Conservation (phyloP, 129 eudicot genomes). For the Centaurea solstitialis region DNA sequence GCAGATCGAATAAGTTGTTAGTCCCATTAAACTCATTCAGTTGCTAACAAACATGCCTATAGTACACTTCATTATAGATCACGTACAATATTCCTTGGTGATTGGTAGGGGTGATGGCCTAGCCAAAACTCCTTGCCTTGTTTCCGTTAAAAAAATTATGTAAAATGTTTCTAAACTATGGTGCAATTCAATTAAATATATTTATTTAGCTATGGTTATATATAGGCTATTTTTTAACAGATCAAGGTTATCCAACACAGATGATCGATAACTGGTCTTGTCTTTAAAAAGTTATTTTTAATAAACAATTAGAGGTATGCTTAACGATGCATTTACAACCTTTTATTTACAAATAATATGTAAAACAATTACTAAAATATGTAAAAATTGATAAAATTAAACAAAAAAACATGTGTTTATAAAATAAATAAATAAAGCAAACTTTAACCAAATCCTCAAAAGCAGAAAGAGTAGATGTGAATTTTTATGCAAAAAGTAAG, state of each 20-base stretch:
- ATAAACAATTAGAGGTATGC: neutral
- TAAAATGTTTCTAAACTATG: neutral
- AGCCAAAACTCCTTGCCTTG: too few species aligned
- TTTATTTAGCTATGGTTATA: too few species aligned
- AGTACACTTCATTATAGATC: neutral
- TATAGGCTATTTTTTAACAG: neutral
- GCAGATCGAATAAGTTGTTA: too few species aligned
- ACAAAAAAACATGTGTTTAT: neutral
- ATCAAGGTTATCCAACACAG: neutral
- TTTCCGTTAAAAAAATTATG: too few species aligned
- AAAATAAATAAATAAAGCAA: neutral
- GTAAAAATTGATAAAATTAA: too few species aligned
- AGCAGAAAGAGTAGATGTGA: constrained; percentile 24
- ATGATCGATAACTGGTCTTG: too few species aligned
- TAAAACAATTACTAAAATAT: too few species aligned
- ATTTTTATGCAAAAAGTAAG: constrained; percentile 24
- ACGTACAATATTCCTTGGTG: neutral
- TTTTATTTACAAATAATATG: too few species aligned
- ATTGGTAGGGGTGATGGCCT: too few species aligned
- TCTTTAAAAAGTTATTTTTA: neutral
- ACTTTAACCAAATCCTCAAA: constrained; percentile 29
- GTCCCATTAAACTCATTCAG: too few species aligned
- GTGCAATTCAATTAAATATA: neutral
- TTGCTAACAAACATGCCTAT: neutral
- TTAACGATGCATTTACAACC: neutral